A percentile compares a stretch with the other conserved stretches of the same genome.
phyloP scores from a whole-genome alignment of 768 basidiomycete species.

The Dendrothele bispora region DNA sequence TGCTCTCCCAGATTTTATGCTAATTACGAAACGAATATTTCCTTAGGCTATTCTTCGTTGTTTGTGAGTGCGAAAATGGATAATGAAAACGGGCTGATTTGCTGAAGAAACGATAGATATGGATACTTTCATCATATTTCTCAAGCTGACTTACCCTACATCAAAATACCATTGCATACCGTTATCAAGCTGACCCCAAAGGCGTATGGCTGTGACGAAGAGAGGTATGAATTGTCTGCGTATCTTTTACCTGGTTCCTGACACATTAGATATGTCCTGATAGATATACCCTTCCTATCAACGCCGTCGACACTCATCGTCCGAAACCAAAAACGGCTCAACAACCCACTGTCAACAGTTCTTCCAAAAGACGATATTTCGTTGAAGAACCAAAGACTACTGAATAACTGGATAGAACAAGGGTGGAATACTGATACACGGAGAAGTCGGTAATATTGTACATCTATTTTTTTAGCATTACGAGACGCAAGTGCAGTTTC shows the following conservation, averaged over 20 bases:
- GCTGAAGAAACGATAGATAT: constrained; percentile 56
- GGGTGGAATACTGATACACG: constrained; percentile 11
- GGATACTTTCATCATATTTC: constrained; percentile 94
- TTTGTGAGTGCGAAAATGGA: constrained; percentile 45
- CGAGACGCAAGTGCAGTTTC: too few relatives aligned
- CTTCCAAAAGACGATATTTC: constrained; percentile 47
- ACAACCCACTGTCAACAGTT: constrained; percentile 29
- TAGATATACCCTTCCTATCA: constrained; percentile 87
- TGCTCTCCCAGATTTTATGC: background rate
- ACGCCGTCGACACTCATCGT: constrained; percentile 93
- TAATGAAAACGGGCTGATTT: background rate
- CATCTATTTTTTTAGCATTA: too few relatives aligned
- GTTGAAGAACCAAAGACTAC: constrained; percentile 18
- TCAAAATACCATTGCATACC: constrained; percentile 96
- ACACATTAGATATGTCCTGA: background rate
- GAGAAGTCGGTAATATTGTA: too few relatives aligned
- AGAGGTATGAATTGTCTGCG: constrained; percentile 51
- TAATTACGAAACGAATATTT: constrained; percentile 4
- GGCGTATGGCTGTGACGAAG: constrained; percentile 98
- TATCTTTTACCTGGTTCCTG: background rate
- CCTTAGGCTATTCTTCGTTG: constrained; percentile 77
- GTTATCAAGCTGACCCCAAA: constrained; percentile 98
- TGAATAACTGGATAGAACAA: background rate
- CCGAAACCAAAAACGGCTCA: constrained; percentile 48
- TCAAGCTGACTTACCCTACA: constrained; percentile 94